Conservation (phyloP, 2,329 filamentous ascomycete species). For the Penicillium expansum region DNA sequence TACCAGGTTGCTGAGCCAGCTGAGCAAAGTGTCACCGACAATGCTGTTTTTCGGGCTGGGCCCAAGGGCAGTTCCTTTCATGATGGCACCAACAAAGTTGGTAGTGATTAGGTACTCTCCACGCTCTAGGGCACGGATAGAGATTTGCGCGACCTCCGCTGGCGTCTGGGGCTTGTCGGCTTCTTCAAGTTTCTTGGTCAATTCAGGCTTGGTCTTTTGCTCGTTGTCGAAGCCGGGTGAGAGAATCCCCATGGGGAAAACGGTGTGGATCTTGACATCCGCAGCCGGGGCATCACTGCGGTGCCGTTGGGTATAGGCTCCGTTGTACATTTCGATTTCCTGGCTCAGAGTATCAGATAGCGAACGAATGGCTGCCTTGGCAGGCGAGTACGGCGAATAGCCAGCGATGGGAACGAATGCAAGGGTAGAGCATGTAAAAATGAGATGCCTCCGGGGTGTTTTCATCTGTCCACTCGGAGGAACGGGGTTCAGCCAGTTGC, state of each 20-base stretch:
- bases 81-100: slow-evolving; percentile 66
- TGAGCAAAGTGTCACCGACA: slow-evolving; percentile 54
- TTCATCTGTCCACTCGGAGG: slow-evolving; percentile 31
- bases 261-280: slow-evolving; percentile 73
- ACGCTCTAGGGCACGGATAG: slow-evolving; percentile 72
- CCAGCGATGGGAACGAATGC: slow-evolving; percentile 76
- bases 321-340: slow-evolving; percentile 83
- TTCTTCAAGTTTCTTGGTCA: slow-evolving; percentile 77
- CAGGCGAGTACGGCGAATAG: slow-evolving; percentile 78
- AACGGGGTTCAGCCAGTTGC: slow-evolving; percentile 63
- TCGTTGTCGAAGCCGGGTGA: slow-evolving; percentile 73
- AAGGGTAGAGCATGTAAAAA: slow-evolving; percentile 78
- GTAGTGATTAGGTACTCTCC: slow-evolving; percentile 80
- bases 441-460: slow-evolving; percentile 63
- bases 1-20: slow-evolving; percentile 53
- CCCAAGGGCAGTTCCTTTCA: slow-evolving; percentile 61
- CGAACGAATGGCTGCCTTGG: slow-evolving; percentile 80
- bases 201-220: slow-evolving; percentile 72
- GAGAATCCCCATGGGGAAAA: slow-evolving; percentile 81
- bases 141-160: slow-evolving; percentile 68
- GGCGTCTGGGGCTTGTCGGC: slow-evolving; percentile 77
- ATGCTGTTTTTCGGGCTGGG: slow-evolving; percentile 54
- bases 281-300: slow-evolving; percentile 51
- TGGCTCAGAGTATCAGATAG: slow-evolving; percentile 80
- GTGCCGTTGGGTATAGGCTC: slow-evolving; percentile 46